These are phyloP conservation scores for Tulasnella sp. DNA, from an alignment of 768 basidiomycete genomes.

Conservation along the genomic window DNA sequence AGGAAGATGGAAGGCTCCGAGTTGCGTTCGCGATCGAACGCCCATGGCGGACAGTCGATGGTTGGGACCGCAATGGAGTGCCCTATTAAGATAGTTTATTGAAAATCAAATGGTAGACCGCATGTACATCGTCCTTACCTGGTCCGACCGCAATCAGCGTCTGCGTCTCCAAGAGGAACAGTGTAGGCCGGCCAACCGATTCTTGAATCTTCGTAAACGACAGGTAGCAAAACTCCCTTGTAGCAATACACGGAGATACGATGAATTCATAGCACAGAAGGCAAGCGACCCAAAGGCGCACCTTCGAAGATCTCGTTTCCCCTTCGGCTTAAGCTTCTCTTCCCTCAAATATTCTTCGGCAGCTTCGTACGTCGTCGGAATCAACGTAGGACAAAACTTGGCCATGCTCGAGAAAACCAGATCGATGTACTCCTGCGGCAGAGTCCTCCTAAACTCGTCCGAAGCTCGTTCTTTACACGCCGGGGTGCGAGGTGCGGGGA, in stretches of 20 bases:
- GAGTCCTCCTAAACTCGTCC: not conserved
- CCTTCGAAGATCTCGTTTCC: constrained; percentile 6
- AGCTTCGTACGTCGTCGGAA: constrained; percentile 5
- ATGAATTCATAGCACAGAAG: not conserved
- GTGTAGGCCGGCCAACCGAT: not conserved
- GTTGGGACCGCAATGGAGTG: constrained; percentile 2
- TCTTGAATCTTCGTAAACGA: not conserved
- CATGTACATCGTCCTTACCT: not conserved
- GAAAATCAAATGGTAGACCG: not conserved
- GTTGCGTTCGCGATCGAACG: constrained; percentile 4
- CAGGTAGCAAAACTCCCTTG: constrained; percentile 1
- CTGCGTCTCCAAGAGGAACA: constrained; percentile 5
- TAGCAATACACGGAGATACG: not conserved
- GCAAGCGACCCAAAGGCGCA: not conserved
- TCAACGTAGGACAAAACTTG: constrained; percentile 7
- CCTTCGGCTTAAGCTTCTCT: constrained; percentile 8
- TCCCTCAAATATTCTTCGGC: constrained; percentile 3
- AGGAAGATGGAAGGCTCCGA: constrained; percentile 3
- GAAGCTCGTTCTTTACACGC: not conserved
- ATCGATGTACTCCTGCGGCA: constrained; percentile 3
- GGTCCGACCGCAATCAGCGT: constrained; percentile 5
- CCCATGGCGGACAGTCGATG: constrained; percentile 10
- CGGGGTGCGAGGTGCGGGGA: not conserved
- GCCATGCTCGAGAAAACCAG: constrained; percentile 4
- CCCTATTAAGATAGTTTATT: not conserved